Conservation (phyloP, 495 filamentous ascomycete species). For the Arthonia radiata region DNA sequence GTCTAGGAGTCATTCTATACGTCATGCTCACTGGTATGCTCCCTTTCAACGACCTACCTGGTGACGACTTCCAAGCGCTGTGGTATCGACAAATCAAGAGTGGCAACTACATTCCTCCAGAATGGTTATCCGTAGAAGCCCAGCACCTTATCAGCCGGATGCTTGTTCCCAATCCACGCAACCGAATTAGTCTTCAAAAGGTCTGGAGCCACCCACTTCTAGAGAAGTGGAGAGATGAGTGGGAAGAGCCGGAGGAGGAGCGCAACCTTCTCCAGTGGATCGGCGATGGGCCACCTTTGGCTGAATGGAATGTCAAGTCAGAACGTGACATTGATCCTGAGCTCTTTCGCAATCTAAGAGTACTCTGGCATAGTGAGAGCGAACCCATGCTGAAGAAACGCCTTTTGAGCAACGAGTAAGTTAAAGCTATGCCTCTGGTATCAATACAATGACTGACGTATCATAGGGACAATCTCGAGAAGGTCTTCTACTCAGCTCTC, state of each 20-base stretch:
- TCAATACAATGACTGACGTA: slow-evolving; percentile 2
- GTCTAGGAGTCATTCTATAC: slow-evolving; percentile 74
- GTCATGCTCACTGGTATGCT: slow-evolving; percentile 54
- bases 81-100: slow-evolving; percentile 17
- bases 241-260: slow-evolving; percentile 11
- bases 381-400: slow-evolving; percentile 43
- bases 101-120: slow-evolving; percentile 39
- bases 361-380: slow-evolving; percentile 62
- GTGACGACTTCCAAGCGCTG: slow-evolving; percentile 31
- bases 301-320: slow-evolving; percentile 25
- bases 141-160: slow-evolving; percentile 53
- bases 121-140: slow-evolving; percentile 40
- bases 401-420: slow-evolving; percentile 45
- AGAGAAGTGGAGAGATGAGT: slow-evolving; percentile 38
- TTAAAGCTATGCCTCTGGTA: too few relatives aligned
- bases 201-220: slow-evolving; percentile 73
- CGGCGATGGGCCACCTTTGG: slow-evolving; percentile 24
- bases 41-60: slow-evolving; percentile 33
- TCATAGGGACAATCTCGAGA: slow-evolving; percentile 56
- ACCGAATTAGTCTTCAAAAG: slow-evolving; percentile 47
- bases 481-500: slow-evolving; percentile 71
- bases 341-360: slow-evolving; percentile 58
- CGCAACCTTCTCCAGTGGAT: slow-evolving; percentile 23
- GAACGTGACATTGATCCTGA: slow-evolving; percentile 46
- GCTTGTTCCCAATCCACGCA: slow-evolving; percentile 43